phyloP scores from a whole-genome alignment of 2,329 filamentous ascomycete genomes.

The Hypoxylon sp. region DNA sequence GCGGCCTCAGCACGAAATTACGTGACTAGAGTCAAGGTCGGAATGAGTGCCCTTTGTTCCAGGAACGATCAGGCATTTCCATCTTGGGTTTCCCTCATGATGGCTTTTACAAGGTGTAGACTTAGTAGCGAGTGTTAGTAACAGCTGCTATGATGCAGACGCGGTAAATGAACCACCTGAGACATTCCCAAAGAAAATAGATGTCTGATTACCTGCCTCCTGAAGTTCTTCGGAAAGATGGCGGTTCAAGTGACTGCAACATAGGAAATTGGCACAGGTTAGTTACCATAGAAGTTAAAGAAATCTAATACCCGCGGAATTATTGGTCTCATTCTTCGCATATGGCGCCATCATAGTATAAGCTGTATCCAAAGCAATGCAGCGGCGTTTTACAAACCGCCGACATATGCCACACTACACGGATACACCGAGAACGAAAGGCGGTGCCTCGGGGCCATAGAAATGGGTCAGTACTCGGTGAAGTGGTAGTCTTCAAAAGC shows the following conservation, averaged over 20 bases:
- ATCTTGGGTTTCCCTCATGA: not conserved
- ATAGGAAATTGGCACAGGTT: not conserved
- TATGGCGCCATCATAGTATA: not conserved
- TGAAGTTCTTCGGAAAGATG: not conserved
- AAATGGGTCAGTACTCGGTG: not conserved
- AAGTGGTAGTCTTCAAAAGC: constrained; percentile 6
- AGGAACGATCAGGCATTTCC: not conserved
- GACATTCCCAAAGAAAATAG: not conserved
- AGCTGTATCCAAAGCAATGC: not conserved
- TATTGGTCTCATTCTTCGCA: not conserved
- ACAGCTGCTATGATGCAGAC: not conserved
- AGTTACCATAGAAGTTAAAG: not conserved
- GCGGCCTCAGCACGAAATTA: constrained; percentile 5
- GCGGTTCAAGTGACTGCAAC: not conserved
- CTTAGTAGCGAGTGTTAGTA: not conserved
- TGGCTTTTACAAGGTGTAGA: not conserved
- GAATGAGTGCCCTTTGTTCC: not conserved
- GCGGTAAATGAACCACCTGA: not conserved
- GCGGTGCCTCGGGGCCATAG: not conserved
- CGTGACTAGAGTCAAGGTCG: not conserved
- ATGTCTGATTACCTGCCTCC: no score
- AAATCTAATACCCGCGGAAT: not conserved
- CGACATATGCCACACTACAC: not conserved
- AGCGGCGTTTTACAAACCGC: not conserved
- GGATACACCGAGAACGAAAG: not conserved